A percentile compares a stretch with the other conserved stretches of the same genome.
phyloP scores from a whole-genome alignment of 352 stramenopile species.

The Phytopythium chamaehyphon region DNA sequence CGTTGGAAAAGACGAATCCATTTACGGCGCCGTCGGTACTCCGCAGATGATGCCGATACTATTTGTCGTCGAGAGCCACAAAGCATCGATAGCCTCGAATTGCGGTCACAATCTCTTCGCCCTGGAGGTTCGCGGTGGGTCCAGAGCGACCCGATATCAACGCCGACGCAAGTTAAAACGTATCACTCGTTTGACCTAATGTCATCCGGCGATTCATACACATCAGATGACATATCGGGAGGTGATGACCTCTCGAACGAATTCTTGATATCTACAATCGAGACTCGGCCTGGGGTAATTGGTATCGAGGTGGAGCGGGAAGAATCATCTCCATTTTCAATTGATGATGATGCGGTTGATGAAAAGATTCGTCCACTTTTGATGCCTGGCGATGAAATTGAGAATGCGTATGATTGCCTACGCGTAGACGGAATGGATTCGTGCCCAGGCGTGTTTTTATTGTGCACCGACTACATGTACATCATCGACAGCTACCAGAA shows the following conservation, averaged over 20 bases:
- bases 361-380: slow-evolving; percentile 66
- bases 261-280: not conserved
- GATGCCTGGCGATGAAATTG: slow-evolving; percentile 61
- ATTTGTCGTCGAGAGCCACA: not conserved
- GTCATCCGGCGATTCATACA: slow-evolving; percentile 3
- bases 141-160: too few species aligned
- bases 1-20: too few species aligned
- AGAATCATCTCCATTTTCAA: not conserved
- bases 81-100: not conserved
- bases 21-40: slow-evolving; percentile 15
- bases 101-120: too few species aligned
- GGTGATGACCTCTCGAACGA: not conserved
- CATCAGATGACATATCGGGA: slow-evolving; percentile 2
- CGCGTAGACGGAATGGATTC: slow-evolving; percentile 78
- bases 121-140: too few species aligned
- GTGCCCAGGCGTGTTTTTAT: slow-evolving; percentile 61
- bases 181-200: not conserved
- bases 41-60: slow-evolving; percentile 14
- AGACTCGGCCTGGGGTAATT: not conserved
- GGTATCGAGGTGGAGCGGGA: not conserved
- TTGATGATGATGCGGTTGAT: slow-evolving; percentile 40
- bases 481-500: slow-evolving; percentile 74
- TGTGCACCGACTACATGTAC: slow-evolving; percentile 65
- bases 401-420: slow-evolving; percentile 63
- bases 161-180: not conserved